Base-by-base conservation (phyloP, 176 grass and related monocot genomes). In the Oryza australiensis region DNA sequence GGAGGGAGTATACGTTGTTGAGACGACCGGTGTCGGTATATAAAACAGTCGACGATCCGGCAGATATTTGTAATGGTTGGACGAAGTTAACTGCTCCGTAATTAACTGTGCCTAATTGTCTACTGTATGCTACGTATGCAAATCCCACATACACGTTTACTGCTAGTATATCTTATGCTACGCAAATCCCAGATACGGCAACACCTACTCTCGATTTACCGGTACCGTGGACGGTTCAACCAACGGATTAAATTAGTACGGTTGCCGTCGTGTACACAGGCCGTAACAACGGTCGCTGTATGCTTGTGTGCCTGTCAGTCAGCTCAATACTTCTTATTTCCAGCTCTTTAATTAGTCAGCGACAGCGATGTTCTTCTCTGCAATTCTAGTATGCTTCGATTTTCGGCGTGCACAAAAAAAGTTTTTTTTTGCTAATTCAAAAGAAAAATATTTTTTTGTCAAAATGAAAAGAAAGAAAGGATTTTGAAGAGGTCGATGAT, bases 171-270 rank as follows among this genome's bases (percentile, higher is more conserved):
- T 75, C 20, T 51, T 67, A 20, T 40, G 64, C 22, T 69, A 60
- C 55, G 55, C 4, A 75, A 28, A 76, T 68, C 29, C 48, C 65
- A 24, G 22, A 79, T 82, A 82, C 59, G 73, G 83, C 35, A 20
- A 78, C 24, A 42, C 64, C 62, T 84, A 29, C 69, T 20, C 66
- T 20, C 28, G 28, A 76, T 83, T 80, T 72, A 77, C 85, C 68
- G 16, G 48, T 67, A 65, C 60, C 73, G 77, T 87, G 74, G 77
- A 48, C 89, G 46, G 86, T 82, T 72, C 60, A 82, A 67, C 85
- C 32, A 82, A 34, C 67, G 9, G 62, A 62, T 84, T 72, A 66
- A 72, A 48, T 49, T 18, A 79, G 77, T 55, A 55, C 6, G 34
- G 5, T 2, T 3, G 12, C 80, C 53, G 62, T 43, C 5, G 48